A percentile compares a stretch with the other conserved stretches of the same genome.
These are phyloP conservation scores for Stentor roeselii DNA, from an alignment of 73 alveolate species.

Conservation along the genomic window DNA sequence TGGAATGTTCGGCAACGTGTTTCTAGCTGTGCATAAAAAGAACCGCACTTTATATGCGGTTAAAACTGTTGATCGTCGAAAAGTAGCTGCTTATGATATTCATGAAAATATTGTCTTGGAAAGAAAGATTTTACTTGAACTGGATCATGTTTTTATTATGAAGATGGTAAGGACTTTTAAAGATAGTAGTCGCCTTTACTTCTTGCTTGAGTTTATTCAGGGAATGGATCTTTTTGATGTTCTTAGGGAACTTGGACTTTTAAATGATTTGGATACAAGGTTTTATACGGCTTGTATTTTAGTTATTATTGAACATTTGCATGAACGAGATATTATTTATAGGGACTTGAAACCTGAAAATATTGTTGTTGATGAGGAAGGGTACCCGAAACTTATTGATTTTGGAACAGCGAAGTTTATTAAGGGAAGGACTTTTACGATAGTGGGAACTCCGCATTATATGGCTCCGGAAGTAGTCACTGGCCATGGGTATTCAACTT, in stretches of 20 bases:
- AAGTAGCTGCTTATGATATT: conserved; percentile 35
- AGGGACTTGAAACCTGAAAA: conserved; percentile 79
- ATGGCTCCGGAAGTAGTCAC: conserved; percentile 62
- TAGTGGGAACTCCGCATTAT: conserved; percentile 63
- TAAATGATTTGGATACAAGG: conserved; percentile 38
- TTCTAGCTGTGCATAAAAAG: conserved; percentile 37
- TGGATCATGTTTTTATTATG: conserved; percentile 52
- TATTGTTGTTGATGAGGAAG: conserved; percentile 76
- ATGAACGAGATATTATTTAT: conserved; percentile 48
- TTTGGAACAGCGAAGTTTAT: conserved; percentile 68
- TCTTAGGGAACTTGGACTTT: conserved; percentile 44
- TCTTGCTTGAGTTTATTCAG: conserved; percentile 43
- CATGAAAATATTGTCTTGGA: conserved; percentile 45
- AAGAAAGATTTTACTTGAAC: conserved; percentile 32
- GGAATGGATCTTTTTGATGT: conserved; percentile 62
- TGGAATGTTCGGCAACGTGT: conserved; percentile 55
- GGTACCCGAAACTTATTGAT: conserved; percentile 72
- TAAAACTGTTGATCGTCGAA: conserved; percentile 38
- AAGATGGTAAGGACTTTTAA: conserved; percentile 46
- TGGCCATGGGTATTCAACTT: conserved; percentile 50
- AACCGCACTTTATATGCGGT: conserved; percentile 46
- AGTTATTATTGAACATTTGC: conserved; percentile 57
- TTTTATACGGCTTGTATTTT: conserved; percentile 42
- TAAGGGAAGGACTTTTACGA: conserved; percentile 42
- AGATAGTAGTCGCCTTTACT: conserved; percentile 41